Conservation (phyloP, 129 eudicot species). For the Flaveria sonorensis region DNA sequence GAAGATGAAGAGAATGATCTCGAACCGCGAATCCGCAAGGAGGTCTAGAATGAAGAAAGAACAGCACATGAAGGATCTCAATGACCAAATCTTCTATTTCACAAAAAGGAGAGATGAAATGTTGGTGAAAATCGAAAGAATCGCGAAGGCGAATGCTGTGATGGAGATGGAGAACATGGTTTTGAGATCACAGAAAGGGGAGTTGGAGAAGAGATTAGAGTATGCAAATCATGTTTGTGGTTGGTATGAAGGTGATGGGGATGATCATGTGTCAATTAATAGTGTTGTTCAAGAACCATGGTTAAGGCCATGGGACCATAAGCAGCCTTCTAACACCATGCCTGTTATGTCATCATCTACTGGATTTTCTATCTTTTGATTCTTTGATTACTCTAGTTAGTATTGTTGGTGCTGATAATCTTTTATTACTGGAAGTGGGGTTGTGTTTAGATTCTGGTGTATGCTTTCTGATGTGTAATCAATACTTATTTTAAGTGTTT, state of each 20-base stretch:
- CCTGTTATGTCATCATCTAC: conserved; percentile 29
- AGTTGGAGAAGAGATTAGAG: conserved; percentile 49
- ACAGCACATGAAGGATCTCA: conserved; percentile 55
- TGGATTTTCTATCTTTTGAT: conserved; percentile 13
- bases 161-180: conserved; percentile 48
- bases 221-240: conserved; percentile 41
- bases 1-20: conserved; percentile 68
- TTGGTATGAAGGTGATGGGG: conserved; percentile 27
- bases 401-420: neutral
- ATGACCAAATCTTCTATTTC: conserved; percentile 39
- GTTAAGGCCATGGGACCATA: conserved; percentile 44
- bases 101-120: conserved; percentile 43
- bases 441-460: neutral
- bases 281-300: conserved; percentile 42
- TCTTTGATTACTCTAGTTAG: neutral
- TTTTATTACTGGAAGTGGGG: neutral
- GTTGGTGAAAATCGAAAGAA: conserved; percentile 29
- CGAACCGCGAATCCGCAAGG: conserved; percentile 71
- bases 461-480: neutral
- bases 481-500: neutral
- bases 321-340: conserved; percentile 37
- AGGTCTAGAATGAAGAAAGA: conserved; percentile 67
- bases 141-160: neutral
- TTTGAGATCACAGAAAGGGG: conserved; percentile 42
- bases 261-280: conserved; percentile 3